Percentiles rank a stretch among this genome's conserved stretches.
Evolutionary conservation across 768 basidiomycete species (phyloP).

Genomic region (Boletus subcaerulescens): DNA sequence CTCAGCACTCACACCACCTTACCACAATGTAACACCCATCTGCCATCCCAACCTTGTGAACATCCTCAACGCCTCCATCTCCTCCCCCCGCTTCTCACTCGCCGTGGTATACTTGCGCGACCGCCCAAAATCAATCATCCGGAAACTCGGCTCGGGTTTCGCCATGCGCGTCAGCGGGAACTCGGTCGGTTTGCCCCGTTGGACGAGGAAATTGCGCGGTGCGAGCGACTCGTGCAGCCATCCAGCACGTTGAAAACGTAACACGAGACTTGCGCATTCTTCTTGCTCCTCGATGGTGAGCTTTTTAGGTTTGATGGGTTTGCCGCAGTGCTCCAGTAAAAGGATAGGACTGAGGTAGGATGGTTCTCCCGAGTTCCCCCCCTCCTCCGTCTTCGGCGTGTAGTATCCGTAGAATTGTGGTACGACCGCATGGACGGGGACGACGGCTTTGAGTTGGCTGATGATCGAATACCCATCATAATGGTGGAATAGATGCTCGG

Average conservation of each 20-base stretch:
- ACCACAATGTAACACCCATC: slow-evolving; percentile 3
- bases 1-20: no score
- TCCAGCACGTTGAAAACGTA: slow-evolving; percentile 39
- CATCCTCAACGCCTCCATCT: slow-evolving; percentile 4
- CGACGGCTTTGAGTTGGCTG: slow-evolving; percentile 36
- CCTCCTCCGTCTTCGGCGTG: slow-evolving; percentile 19
- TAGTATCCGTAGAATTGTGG: no score
- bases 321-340: slow-evolving; percentile 48
- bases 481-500: slow-evolving; percentile 8
- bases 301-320: slow-evolving; percentile 25
- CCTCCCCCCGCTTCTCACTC: slow-evolving; percentile 1
- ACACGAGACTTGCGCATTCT: slow-evolving; percentile 40
- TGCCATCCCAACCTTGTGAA: not conserved
- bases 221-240: slow-evolving; percentile 43
- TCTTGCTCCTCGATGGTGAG: slow-evolving; percentile 37
- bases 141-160: slow-evolving; percentile 33
- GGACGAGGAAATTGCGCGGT: slow-evolving; percentile 44
- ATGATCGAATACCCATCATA: slow-evolving; percentile 21
- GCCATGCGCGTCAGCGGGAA: slow-evolving; percentile 7
- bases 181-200: slow-evolving; percentile 39
- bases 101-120: slow-evolving; percentile 5
- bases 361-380: not conserved
- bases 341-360: slow-evolving; percentile 40
- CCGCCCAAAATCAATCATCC: slow-evolving; percentile 53
- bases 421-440: slow-evolving; percentile 24